Conservation (phyloP, 371 early-diverging fungal species). For the Blastocladiella emersonii region DNA sequence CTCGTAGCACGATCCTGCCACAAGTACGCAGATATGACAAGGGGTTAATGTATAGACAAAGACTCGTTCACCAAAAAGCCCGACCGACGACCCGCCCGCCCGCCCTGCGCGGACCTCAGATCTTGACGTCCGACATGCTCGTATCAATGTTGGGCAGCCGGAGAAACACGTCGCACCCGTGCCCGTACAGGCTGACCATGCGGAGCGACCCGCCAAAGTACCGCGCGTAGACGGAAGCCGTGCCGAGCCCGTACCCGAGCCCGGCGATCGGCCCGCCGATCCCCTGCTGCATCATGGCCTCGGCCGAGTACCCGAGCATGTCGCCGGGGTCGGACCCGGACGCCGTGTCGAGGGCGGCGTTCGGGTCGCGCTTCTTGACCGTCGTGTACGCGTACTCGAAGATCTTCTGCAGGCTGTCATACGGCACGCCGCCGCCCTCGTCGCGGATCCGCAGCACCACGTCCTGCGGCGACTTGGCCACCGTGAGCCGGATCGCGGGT, state of each 20-base stretch:
- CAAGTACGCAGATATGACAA: no score
- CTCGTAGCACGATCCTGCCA: no score
- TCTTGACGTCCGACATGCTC: not conserved
- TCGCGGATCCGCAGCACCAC: slow-evolving; percentile 81
- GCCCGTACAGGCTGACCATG: slow-evolving; percentile 66
- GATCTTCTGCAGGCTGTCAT: slow-evolving; percentile 54
- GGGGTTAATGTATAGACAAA: no score
- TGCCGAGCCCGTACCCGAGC: slow-evolving; percentile 65
- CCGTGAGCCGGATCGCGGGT: slow-evolving; percentile 74
- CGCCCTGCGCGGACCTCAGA: no score
- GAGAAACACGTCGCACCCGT: slow-evolving; percentile 88
- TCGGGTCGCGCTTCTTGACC: slow-evolving; percentile 42
- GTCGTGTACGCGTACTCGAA: slow-evolving; percentile 92
- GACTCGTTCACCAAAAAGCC: no score
- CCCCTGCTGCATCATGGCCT: slow-evolving; percentile 52
- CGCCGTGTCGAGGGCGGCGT: not conserved
- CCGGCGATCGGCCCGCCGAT: slow-evolving; percentile 70
- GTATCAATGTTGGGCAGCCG: slow-evolving; percentile 56
- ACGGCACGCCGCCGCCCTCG: slow-evolving; percentile 81
- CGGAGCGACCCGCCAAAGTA: slow-evolving; percentile 89
- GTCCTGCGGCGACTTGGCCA: slow-evolving; percentile 59
- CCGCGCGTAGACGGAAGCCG: slow-evolving; percentile 81
- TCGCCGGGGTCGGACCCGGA: not conserved
- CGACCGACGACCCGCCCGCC: no score
- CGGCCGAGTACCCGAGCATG: not conserved